A percentile compares a stretch with the other conserved stretches of the same genome.
These are phyloP conservation scores for Diacronema lutheri DNA, from an alignment of 78 protist species.

Conservation along the genomic window DNA sequence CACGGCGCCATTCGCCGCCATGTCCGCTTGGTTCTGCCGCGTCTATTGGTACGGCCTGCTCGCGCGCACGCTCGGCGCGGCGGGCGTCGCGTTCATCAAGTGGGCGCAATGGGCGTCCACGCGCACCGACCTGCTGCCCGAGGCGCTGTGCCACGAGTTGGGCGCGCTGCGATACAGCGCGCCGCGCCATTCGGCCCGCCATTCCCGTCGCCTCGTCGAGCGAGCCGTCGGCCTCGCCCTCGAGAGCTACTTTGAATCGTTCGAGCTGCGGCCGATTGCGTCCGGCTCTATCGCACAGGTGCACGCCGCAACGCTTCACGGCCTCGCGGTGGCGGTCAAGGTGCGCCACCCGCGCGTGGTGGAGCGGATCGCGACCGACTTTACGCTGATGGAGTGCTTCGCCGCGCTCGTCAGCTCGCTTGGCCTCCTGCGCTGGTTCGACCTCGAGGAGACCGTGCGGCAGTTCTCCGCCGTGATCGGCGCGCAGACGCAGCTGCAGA, in stretches of 20 bases:
- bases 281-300: conserved; percentile 51
- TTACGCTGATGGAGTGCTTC: not conserved
- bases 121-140: conserved; percentile 30
- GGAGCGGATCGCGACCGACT: not conserved
- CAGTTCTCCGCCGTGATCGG: conserved; percentile 23
- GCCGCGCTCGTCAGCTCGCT: not conserved
- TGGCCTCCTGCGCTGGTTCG: conserved; percentile 2
- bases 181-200: not conserved
- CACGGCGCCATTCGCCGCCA: not conserved
- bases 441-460: not conserved
- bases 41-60: not conserved
- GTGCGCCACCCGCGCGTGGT: conserved; percentile 44
- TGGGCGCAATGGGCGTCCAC: conserved; percentile 54
- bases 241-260: not conserved
- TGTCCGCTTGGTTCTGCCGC: not conserved
- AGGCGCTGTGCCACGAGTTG: not conserved
- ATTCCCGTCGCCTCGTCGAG: conserved; percentile 9
- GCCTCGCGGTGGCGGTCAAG: conserved; percentile 16
- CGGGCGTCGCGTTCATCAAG: conserved; percentile 43
- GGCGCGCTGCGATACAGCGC: conserved; percentile 18
- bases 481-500: conserved; percentile 24
- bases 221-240: not conserved
- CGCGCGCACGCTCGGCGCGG: not conserved
- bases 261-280: not conserved
- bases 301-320: conserved; percentile 4